A percentile compares a stretch with the other conserved stretches of the same genome.
phyloP scores from a whole-genome alignment of 139 green algal species.

The Closterium sp. region DNA sequence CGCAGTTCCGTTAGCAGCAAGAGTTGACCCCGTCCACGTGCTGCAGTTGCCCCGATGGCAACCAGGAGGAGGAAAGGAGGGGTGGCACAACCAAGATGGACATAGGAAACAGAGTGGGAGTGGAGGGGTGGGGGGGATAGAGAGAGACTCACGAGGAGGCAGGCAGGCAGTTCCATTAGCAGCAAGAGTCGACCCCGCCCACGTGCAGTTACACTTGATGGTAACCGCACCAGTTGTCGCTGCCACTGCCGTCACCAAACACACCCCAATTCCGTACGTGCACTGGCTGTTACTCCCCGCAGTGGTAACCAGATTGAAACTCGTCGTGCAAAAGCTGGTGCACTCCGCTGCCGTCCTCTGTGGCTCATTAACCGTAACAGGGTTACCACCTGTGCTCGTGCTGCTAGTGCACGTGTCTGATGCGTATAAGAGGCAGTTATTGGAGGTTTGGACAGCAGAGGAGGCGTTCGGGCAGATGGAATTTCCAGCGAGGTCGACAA shows the following conservation, averaged over 20 bases:
- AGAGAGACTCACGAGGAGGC: not conserved
- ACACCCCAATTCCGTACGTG: not conserved
- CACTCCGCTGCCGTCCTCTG: not conserved
- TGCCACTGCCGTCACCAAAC: not conserved
- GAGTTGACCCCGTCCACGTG: too few relatives aligned
- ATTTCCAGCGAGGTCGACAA: not conserved
- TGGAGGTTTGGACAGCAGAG: not conserved
- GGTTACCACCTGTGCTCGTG: not conserved
- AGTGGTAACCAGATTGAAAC: not conserved
- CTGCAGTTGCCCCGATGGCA: too few relatives aligned
- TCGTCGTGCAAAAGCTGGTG: not conserved
- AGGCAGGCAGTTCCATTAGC: not conserved
- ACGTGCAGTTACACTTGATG: not conserved
- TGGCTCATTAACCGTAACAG: not conserved
- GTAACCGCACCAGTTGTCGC: not conserved
- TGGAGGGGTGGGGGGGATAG: not conserved
- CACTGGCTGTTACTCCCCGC: not conserved
- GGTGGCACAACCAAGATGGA: too few relatives aligned
- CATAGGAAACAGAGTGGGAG: too few relatives aligned
- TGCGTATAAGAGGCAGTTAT: not conserved
- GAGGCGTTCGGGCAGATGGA: not conserved
- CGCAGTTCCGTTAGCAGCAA: too few relatives aligned
- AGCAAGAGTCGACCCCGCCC: not conserved
- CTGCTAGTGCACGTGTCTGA: not conserved
- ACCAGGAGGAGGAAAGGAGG: too few relatives aligned